phyloP scores from a whole-genome alignment of 2,329 filamentous ascomycete genomes.

The Macrophomina tecta region DNA sequence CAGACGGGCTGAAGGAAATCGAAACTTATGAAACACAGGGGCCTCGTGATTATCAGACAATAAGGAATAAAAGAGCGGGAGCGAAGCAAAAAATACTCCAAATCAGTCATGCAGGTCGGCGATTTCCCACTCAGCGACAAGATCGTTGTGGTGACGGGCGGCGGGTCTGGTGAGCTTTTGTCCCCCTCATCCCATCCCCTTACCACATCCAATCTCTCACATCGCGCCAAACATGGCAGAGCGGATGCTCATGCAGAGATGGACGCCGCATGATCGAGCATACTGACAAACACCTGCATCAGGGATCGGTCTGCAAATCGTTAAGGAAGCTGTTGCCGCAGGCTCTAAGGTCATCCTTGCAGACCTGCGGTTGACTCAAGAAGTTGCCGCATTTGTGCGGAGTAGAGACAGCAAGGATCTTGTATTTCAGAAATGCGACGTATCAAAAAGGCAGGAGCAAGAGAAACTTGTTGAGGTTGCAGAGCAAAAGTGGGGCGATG shows the following conservation, averaged over 20 bases:
- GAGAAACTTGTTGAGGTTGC: conserved; percentile 16
- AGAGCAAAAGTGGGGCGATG: conserved; percentile 12
- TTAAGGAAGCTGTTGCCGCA: conserved; percentile 87
- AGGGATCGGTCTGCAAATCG: conserved; percentile 76
- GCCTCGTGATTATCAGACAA: too few species aligned
- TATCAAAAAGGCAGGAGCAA: conserved; percentile 15
- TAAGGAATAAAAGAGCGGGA: not conserved
- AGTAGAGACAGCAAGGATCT: not conserved
- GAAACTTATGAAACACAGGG: too few species aligned
- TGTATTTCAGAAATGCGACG: conserved; percentile 24
- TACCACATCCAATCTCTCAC: too few species aligned
- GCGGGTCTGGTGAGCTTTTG: conserved; percentile 23
- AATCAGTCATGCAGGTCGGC: conserved; percentile 14
- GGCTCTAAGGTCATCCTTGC: conserved; percentile 64
- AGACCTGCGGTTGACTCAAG: conserved; percentile 12
- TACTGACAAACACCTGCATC: too few species aligned
- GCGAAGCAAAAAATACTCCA: too few species aligned
- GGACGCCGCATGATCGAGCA: too few species aligned
- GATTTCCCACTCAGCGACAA: conserved; percentile 27
- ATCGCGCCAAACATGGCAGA: too few species aligned
- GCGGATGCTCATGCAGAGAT: too few species aligned
- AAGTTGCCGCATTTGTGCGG: conserved; percentile 15
- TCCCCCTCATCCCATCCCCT: too few species aligned
- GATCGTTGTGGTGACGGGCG: conserved; percentile 28
- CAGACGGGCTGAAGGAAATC: too few species aligned